These are phyloP conservation scores for Cicer pinnatifidum DNA, from an alignment of 306 rosid genomes.

Conservation along the genomic window DNA sequence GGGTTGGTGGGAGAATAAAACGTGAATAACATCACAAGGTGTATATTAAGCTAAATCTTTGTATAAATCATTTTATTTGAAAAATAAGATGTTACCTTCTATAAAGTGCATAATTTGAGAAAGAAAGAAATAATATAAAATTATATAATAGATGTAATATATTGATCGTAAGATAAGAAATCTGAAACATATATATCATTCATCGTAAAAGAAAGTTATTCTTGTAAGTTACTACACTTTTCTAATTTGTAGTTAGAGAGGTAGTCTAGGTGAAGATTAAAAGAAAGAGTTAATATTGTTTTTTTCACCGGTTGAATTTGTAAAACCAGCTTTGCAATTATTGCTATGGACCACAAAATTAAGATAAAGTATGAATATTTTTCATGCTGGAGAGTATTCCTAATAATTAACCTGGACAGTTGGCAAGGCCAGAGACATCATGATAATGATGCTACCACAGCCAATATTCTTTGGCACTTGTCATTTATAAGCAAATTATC, in stretches of 20 bases:
- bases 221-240: neutral
- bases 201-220: neutral
- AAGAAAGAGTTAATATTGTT: neutral
- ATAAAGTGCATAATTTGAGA: too few relatives aligned
- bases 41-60: neutral
- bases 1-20: neutral
- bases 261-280: neutral
- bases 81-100: too few relatives aligned
- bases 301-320: neutral
- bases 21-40: neutral
- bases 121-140: too few relatives aligned
- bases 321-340: slow-evolving; percentile 10
- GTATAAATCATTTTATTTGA: neutral
- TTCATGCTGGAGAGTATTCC: too few relatives aligned
- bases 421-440: too few relatives aligned
- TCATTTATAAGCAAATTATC: too few relatives aligned
- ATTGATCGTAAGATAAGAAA: too few relatives aligned
- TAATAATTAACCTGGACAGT: too few relatives aligned
- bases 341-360: slow-evolving; percentile 35
- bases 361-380: neutral
- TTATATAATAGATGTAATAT: too few relatives aligned
- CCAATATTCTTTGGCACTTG: too few relatives aligned
- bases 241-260: neutral
- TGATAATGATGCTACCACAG: too few relatives aligned
- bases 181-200: too few relatives aligned